phyloP scores from a whole-genome alignment of 2,329 filamentous ascomycete species.

The Escovopsis sp. region DNA sequence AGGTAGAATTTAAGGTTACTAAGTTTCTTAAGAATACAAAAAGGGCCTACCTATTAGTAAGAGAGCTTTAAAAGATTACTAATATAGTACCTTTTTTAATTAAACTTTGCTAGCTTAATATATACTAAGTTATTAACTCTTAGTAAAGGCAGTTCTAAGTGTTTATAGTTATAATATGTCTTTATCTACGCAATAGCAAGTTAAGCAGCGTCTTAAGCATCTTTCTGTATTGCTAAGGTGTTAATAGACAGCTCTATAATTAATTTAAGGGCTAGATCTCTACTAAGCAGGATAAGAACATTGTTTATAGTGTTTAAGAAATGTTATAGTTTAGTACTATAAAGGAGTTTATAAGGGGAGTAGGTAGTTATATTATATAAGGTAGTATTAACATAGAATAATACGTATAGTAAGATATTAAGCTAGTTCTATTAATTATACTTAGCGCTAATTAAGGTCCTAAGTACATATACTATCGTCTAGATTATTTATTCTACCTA shows the following conservation, averaged over 20 bases:
- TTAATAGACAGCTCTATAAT: neutral
- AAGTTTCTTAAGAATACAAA: neutral
- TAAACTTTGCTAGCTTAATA: neutral
- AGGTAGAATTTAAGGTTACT: neutral
- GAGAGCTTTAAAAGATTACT: neutral
- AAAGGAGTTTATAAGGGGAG: neutral
- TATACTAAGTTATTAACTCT: neutral
- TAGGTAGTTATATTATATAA: neutral
- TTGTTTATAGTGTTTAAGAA: neutral
- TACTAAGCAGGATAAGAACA: neutral
- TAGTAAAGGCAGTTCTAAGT: neutral
- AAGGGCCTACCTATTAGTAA: neutral
- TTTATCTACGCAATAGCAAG: neutral
- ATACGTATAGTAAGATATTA: neutral
- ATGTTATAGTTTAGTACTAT: neutral
- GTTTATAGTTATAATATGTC: neutral
- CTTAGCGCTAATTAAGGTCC: neutral
- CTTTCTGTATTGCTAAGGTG: neutral
- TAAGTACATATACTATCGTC: neutral
- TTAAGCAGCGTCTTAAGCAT: too few species aligned
- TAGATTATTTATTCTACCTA: neutral
- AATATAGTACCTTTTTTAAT: neutral
- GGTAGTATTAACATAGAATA: neutral
- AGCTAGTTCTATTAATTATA: neutral
- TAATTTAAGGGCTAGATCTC: neutral